Percentiles rank a stretch among this genome's conserved stretches.
Conservation (phyloP, 768 basidiomycete genomes). For the Tricholoma flavovirens region DNA sequence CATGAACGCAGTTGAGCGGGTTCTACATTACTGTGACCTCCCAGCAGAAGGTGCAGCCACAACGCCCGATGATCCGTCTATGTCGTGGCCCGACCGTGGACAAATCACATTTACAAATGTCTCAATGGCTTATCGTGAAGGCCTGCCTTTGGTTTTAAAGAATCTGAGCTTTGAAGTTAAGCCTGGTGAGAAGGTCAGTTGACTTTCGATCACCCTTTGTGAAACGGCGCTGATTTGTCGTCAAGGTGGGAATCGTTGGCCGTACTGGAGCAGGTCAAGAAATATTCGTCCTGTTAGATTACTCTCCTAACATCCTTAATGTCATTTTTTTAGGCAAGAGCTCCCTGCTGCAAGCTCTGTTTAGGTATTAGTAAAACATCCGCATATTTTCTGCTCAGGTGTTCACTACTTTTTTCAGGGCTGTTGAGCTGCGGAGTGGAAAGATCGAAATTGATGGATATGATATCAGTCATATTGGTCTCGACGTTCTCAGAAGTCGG, state of each 20-base stretch:
- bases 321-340: slow-evolving; percentile 38
- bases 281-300: neutral
- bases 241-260: slow-evolving; percentile 42
- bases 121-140: slow-evolving; percentile 50
- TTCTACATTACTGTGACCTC: slow-evolving; percentile 61
- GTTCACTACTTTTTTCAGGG: slow-evolving; percentile 25
- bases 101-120: slow-evolving; percentile 51
- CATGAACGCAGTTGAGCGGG: slow-evolving; percentile 69
- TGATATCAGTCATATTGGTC: slow-evolving; percentile 45
- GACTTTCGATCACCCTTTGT: neutral
- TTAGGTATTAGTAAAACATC: slow-evolving; percentile 37
- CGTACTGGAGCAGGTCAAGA: slow-evolving; percentile 37
- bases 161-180: slow-evolving; percentile 49
- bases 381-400: slow-evolving; percentile 1
- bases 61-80: slow-evolving; percentile 39
- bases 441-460: slow-evolving; percentile 50
- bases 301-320: neutral
- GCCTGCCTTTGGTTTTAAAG: slow-evolving; percentile 60
- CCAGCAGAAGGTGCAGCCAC: slow-evolving; percentile 43
- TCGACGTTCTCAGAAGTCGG: slow-evolving; percentile 47
- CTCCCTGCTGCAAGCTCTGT: slow-evolving; percentile 51
- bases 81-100: slow-evolving; percentile 47
- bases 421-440: slow-evolving; percentile 56
- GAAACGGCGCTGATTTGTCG: neutral
- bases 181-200: slow-evolving; percentile 57